Evolutionary conservation across 1,139 yeast genomes (phyloP).

Genomic region (Candida tropicalis): DNA sequence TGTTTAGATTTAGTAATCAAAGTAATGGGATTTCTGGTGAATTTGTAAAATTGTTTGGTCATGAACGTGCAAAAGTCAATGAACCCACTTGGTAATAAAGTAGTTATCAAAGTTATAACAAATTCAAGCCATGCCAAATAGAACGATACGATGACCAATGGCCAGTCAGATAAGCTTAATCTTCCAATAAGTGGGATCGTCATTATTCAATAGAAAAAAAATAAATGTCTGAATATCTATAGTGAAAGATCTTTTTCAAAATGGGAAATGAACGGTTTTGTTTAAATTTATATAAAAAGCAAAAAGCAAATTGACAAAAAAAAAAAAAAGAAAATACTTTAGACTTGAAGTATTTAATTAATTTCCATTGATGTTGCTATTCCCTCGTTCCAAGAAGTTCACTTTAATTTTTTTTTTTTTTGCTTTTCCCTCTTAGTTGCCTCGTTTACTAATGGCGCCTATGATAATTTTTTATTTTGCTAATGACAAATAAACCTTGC

Average conservation of each 20-base stretch:
- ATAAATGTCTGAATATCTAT: no score
- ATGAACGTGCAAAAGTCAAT: conserved; percentile 33
- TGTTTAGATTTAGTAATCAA: conserved; percentile 20
- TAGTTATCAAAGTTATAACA: conserved; percentile 35
- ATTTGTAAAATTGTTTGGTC: conserved; percentile 30
- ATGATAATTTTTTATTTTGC: no score
- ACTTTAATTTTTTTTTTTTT: neutral
- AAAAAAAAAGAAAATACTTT: no score
- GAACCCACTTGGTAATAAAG: conserved; percentile 34
- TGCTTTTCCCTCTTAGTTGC: no score
- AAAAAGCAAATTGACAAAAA: no score
- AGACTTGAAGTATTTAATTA: no score
- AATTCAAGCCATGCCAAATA: conserved; percentile 46
- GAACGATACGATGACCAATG: conserved; percentile 36
- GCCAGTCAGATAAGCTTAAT: conserved; percentile 37
- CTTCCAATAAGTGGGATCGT: conserved; percentile 43
- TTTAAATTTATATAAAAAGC: no score
- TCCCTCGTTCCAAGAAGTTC: neutral
- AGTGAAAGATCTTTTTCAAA: no score
- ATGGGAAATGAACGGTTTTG: no score
- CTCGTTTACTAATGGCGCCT: no score
- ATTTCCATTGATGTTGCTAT: neutral
- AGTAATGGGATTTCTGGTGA: conserved; percentile 33
- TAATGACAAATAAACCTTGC: no score
- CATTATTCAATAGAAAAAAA: conserved; percentile 22